phyloP scores from a whole-genome alignment of 208 protist genomes.

The Leishmania arabica region DNA sequence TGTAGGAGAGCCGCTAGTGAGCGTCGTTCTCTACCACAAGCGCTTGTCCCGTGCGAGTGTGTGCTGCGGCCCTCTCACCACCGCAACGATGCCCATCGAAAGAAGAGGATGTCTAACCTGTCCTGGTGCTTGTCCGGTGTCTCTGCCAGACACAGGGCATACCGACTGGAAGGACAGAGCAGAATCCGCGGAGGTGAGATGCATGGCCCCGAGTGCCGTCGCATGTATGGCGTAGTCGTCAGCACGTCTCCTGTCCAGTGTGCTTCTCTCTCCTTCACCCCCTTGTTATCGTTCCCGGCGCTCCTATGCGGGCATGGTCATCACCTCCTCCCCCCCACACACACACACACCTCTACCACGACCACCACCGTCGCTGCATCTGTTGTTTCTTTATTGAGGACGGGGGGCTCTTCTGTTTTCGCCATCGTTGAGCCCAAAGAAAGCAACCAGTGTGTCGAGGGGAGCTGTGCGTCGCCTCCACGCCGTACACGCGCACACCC shows the following conservation, averaged over 20 bases:
- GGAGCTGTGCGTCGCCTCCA: not conserved
- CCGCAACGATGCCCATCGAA: not conserved
- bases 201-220: not conserved
- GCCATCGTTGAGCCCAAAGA: not conserved
- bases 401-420: not conserved
- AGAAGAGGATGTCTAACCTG: not conserved
- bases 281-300: not conserved
- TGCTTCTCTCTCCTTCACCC: not conserved
- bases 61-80: not conserved
- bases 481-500: not conserved
- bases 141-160: not conserved
- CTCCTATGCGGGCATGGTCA: not conserved
- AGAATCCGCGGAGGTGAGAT: not conserved
- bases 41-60: not conserved
- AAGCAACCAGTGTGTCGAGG: not conserved
- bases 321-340: too few relatives aligned
- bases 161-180: not conserved
- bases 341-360: not conserved
- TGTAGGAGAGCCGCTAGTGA: not conserved
- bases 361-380: not conserved
- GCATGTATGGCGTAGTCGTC: not conserved
- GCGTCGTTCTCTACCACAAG: not conserved
- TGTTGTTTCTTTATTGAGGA: too few relatives aligned
- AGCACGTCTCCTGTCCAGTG: not conserved
- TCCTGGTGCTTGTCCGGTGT: not conserved